Evolutionary conservation across 371 early-diverging fungal genomes (phyloP), one percentile per base, ranked within the genome.

Genomic region (Mortierella sp.): DNA sequence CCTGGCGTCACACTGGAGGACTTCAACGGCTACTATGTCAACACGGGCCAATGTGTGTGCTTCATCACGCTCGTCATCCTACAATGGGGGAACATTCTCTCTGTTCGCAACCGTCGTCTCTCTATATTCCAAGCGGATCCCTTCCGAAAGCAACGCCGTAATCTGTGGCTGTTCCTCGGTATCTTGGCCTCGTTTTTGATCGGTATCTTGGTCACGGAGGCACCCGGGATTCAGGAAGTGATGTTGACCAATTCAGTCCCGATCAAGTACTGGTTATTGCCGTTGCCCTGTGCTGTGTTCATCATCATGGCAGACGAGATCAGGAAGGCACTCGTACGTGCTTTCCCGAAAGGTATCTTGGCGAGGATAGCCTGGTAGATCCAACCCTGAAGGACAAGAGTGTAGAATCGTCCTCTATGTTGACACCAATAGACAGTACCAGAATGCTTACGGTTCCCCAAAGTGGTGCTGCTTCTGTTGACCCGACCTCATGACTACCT

Each of bases 161-260:
- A 90, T 74, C 71, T 81, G 26, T 83, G 81, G 51, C 54, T 89
- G 23, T 83, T 87, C 57, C 61, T 70, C 7, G 83, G 85, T 14
- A 83, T 84, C 64, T 8, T 81, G 19, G 64, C 63, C 5, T 82
- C 87, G 5, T 51, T 87, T 28, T 28, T 62, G 41, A 68, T 91
- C 48, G 86, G 90, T 2, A 54, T 89, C 13, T 67, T 92, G 19
- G 81, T 89, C 47, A 80, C 89, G 14, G 87, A 91, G 67, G 69
- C 86, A 2, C 81, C 83, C 0, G 85, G 84, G 16, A 83, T 89
- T 53, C 86, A 92, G 41, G 43, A 47, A 21, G 72, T 88, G 18
- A 87, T 94, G 45, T 58, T 80, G n/a, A 92, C 92, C 0, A 72
- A 81, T n/a, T 81, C 84, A 4, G 84, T 94, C 23, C 93, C 93